Conservation (phyloP, 2,329 filamentous ascomycete species). For the Fusarium irregulare region DNA sequence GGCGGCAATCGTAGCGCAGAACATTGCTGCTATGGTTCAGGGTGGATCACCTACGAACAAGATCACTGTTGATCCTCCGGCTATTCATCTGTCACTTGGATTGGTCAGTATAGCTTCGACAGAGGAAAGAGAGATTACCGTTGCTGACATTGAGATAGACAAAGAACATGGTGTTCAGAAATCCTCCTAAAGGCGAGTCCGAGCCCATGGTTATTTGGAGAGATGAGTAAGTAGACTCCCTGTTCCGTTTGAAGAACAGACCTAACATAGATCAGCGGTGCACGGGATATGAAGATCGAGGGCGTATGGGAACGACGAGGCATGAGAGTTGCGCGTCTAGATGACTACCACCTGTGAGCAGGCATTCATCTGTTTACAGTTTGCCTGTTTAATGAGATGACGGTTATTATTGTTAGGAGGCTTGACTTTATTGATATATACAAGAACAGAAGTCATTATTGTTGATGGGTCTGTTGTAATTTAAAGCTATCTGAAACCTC, state of each 20-base stretch:
- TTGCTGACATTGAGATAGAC: conserved; percentile 8
- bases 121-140: no score
- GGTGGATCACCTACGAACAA: conserved; percentile 23
- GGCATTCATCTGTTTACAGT: rapidly evolving
- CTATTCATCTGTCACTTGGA: conserved; percentile 41
- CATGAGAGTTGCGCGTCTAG: conserved; percentile 25
- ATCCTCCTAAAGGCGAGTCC: conserved; percentile 33
- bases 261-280: conserved; percentile 14
- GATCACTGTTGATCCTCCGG: conserved; percentile 33
- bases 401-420: no score
- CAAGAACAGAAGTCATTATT: no score
- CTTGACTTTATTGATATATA: no score
- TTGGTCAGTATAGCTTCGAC: conserved; percentile 15
- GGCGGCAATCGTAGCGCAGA: conserved; percentile 38
- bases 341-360: conserved; percentile 40
- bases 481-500: no score
- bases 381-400: no score
- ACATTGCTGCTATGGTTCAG: conserved; percentile 38
- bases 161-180: conserved; percentile 45
- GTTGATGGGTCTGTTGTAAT: no score
- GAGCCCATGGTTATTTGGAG: conserved; percentile 38
- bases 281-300: conserved; percentile 39
- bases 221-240: conserved; percentile 34
- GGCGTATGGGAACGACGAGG: conserved; percentile 43
- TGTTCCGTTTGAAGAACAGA: rapidly evolving